Evolutionary conservation across 257 asterid genomes (phyloP), one percentile per base, ranked within the genome.

Genomic region (Salvia hispanica): DNA sequence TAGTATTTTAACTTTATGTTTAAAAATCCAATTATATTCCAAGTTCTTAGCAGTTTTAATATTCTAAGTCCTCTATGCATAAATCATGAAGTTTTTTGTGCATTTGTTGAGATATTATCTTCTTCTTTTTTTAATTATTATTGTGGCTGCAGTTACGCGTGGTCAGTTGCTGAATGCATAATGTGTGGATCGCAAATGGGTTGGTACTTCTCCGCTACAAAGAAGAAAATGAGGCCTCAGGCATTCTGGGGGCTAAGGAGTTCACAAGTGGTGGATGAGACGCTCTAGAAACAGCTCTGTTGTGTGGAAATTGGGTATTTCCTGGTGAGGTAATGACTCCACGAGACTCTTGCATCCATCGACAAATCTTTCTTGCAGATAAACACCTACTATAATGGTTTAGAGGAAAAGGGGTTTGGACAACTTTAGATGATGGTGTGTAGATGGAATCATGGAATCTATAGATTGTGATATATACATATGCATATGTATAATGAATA

Each of bases 201-300:
- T 55, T 92, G 97, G 98, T 85, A 85, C 60, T 92, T 90, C 55
- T 83, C 96, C 5, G 85, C 98, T 28, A 78, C 89, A 43, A 80
- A 74, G 72, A 85, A 73, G 74, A 86, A 76, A 69, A 52, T 88
- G 84, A 81, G 75, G 76, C 98, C 98, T 11, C 83, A 68, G 64
- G 91, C 95, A 25, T 92, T 92, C 76, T 92, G 98, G 98, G 98
- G 96, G 52, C 79, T 92, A 64, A 76, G 96, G 80, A 87, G 94
- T 78, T 87, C 98, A 6, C 96, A 92, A 77, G 85, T 92, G 61
- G 80, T 79, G 47, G 98, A 92, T 13, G 85, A 82, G 61, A 60
- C 78, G 14, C 81, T 64, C 73, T 81, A 75, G 79, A 62, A 48
- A 40, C 58, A 11, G 76, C n/a, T 65, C 14, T 11, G 21, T 33